Evolutionary conservation across 2,329 filamentous ascomycete species (phyloP).

Genomic region (Penicillium sp.): DNA sequence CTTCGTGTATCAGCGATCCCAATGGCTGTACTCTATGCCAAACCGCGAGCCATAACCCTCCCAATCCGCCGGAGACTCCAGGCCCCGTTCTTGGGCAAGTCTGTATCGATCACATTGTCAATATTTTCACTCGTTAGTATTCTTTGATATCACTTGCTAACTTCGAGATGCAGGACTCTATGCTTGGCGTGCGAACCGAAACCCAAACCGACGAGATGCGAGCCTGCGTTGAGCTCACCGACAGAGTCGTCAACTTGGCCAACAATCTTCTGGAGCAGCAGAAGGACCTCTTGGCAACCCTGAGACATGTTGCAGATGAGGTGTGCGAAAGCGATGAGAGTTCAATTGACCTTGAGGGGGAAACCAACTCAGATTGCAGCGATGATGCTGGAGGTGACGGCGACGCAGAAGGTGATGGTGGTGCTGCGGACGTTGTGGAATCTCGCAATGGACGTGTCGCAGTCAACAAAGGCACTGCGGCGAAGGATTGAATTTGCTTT

Average conservation of each 20-base stretch:
- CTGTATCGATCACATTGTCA: background rate
- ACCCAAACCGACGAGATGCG: background rate
- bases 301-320: background rate
- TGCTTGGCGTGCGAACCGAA: background rate
- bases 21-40: background rate
- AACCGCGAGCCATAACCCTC: fast-evolving
- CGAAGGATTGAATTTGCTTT: too few relatives aligned
- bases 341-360: background rate
- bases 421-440: background rate
- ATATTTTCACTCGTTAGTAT: background rate
- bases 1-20: too few relatives aligned
- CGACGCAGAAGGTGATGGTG: background rate
- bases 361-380: background rate
- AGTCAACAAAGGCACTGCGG: background rate
- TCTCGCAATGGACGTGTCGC: too few relatives aligned
- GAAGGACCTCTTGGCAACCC: background rate
- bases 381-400: background rate
- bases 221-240: background rate
- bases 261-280: background rate
- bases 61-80: background rate
- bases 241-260: background rate
- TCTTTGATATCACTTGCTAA: background rate
- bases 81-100: background rate
- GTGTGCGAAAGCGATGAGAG: background rate
- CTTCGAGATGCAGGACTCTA: background rate